These are phyloP conservation scores for Acacia pycnantha DNA, from an alignment of 331 rosid species.

Conservation along the genomic window DNA sequence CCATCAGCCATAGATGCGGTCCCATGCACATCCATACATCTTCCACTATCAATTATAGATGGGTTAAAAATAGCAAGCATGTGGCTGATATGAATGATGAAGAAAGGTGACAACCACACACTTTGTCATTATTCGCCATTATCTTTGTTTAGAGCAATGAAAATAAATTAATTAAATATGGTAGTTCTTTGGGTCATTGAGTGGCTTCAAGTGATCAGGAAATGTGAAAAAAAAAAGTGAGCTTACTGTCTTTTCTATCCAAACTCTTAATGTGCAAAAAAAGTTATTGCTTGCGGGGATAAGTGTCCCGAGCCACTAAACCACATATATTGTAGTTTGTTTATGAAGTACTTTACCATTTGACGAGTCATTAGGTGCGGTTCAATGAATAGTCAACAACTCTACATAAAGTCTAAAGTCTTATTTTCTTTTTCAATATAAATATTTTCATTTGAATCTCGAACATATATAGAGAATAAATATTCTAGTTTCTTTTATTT, in stretches of 20 bases:
- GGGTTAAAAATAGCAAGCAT: not conserved
- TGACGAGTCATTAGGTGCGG: not conserved
- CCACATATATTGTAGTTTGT: not conserved
- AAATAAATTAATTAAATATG: no score
- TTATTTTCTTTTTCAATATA: not conserved
- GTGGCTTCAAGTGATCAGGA: not conserved
- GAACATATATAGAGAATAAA: no score
- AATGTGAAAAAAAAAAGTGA: not conserved
- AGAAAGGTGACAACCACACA: not conserved
- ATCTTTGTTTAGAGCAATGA: not conserved
- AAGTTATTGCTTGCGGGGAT: not conserved
- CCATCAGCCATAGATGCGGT: no score
- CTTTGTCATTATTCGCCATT: no score
- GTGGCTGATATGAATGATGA: not conserved
- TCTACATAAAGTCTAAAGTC: not conserved
- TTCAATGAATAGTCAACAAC: not conserved
- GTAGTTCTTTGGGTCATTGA: not conserved
- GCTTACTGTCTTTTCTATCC: not conserved
- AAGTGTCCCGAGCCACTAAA: not conserved
- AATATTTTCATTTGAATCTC: no score
- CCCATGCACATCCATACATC: no score
- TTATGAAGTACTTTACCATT: not conserved
- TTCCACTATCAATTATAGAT: no score
- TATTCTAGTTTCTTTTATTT: no score
- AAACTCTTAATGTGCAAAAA: no score